phyloP scores from a whole-genome alignment of 2,329 filamentous ascomycete species.

The Sclerotinia spermophila region DNA sequence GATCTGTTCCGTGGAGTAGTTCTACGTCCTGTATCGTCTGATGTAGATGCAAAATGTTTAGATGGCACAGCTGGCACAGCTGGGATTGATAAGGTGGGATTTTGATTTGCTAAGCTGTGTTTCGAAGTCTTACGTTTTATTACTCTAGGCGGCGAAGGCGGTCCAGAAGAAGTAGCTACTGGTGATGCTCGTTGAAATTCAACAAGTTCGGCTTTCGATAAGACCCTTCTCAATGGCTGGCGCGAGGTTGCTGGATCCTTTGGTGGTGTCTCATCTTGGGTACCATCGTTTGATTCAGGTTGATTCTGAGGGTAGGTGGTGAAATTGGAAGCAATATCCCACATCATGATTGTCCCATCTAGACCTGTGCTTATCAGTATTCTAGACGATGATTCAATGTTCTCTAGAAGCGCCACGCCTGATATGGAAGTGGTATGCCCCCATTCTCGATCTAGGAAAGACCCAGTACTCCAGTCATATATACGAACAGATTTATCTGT shows the following conservation, averaged over 20 bases:
- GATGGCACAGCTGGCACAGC: constrained; percentile 28
- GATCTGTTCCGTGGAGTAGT: constrained; percentile 30
- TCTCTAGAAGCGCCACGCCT: constrained; percentile 69
- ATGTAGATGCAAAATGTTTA: constrained; percentile 33
- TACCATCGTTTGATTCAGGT: constrained; percentile 19
- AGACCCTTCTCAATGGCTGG: constrained; percentile 76
- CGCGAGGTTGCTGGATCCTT: constrained; percentile 54
- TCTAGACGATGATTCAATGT: constrained; percentile 49
- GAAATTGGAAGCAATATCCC: constrained; percentile 40
- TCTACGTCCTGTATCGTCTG: constrained; percentile 31
- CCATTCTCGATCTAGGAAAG: constrained; percentile 83
- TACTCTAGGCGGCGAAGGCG: constrained; percentile 53
- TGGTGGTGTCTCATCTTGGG: constrained; percentile 35
- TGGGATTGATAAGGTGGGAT: constrained; percentile 45
- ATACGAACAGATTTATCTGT: constrained; percentile 93
- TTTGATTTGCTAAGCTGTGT: constrained; percentile 47
- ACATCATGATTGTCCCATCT: constrained; percentile 81
- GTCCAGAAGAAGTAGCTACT: constrained; percentile 40
- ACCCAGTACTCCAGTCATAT: constrained; percentile 75
- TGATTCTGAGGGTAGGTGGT: constrained; percentile 26
- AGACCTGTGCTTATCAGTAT: constrained; percentile 70
- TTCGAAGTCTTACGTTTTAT: constrained; percentile 53
- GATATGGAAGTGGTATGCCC: constrained; percentile 94
- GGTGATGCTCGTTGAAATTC: constrained; percentile 63
- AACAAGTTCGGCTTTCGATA: constrained; percentile 83